Evolutionary conservation across 75 land plant genomes (phyloP).

Genomic region (Cupressus sempervirens): DNA sequence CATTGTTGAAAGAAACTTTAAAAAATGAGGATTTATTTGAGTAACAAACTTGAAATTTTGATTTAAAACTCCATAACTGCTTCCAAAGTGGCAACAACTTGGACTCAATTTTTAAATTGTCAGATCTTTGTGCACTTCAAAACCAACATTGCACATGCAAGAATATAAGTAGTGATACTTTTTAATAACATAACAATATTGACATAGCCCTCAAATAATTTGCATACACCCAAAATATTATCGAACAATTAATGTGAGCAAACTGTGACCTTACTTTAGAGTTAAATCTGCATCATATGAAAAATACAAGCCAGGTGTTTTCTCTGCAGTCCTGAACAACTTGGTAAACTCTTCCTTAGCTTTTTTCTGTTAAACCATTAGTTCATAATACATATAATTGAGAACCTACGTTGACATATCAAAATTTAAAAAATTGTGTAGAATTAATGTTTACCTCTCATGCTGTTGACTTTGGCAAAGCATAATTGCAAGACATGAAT

Average conservation of each 20-base stretch:
- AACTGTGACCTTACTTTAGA: conserved; percentile 42
- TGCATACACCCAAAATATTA: neutral
- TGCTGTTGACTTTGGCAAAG: conserved; percentile 36
- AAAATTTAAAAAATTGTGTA: neutral
- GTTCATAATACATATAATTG: neutral
- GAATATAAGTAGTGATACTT: neutral
- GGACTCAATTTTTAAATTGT: conserved; percentile 49
- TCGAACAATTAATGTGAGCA: neutral
- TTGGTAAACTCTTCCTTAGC: conserved; percentile 67
- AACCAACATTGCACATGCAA: neutral
- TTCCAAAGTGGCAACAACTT: conserved; percentile 73
- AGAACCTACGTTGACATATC: neutral
- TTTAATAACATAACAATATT: neutral
- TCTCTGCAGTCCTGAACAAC: conserved; percentile 66
- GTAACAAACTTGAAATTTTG: neutral
- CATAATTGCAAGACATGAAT: conserved; percentile 63
- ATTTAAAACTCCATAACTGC: conserved; percentile 35
- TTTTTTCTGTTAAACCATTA: conserved; percentile 60
- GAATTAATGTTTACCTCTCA: conserved; percentile 52
- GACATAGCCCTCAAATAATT: neutral
- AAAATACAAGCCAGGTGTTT: conserved; percentile 78
- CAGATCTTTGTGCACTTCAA: conserved; percentile 49
- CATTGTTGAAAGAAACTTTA: neutral
- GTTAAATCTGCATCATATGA: conserved; percentile 91
- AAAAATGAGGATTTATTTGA: neutral